These are phyloP conservation scores for Nannizzia gypsea DNA, from an alignment of 2,329 filamentous ascomycete genomes.

Conservation along the genomic window DNA sequence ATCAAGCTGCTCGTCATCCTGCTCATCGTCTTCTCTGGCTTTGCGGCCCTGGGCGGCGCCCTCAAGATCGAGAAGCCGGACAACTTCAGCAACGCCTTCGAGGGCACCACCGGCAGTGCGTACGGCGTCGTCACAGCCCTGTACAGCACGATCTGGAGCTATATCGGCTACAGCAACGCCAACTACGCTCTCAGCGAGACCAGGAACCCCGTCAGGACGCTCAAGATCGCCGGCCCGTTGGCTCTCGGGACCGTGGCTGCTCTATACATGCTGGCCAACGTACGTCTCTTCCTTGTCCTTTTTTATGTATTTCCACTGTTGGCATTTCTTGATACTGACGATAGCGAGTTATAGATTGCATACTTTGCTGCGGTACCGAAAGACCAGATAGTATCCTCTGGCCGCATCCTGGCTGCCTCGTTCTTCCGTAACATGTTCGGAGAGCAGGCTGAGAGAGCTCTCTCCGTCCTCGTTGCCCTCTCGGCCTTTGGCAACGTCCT, in stretches of 20 bases:
- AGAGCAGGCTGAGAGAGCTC: slow-evolving; percentile 43
- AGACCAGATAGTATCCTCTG: slow-evolving; percentile 39
- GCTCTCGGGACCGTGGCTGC: slow-evolving; percentile 48
- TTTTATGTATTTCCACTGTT: not conserved
- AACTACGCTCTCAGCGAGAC: slow-evolving; percentile 46
- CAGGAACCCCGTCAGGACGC: slow-evolving; percentile 51
- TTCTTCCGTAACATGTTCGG: slow-evolving; percentile 46
- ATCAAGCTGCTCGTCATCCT: slow-evolving; percentile 56
- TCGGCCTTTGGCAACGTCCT: slow-evolving; percentile 58
- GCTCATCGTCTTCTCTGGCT: slow-evolving; percentile 53
- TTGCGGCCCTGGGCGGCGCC: slow-evolving; percentile 48
- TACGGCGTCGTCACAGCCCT: slow-evolving; percentile 59
- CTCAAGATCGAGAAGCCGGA: slow-evolving; percentile 47
- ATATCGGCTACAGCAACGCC: slow-evolving; percentile 42
- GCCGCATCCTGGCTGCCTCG: slow-evolving; percentile 39
- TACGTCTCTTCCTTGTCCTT: slow-evolving; percentile 48
- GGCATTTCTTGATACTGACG: too few relatives aligned
- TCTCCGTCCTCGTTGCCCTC: slow-evolving; percentile 55
- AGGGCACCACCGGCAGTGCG: slow-evolving; percentile 52
- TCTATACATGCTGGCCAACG: slow-evolving; percentile 56
- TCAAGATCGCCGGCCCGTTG: slow-evolving; percentile 53
- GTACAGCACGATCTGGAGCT: slow-evolving; percentile 62
- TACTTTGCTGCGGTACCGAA: slow-evolving; percentile 43
- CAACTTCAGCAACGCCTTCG: slow-evolving; percentile 53
- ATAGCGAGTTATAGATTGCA: slow-evolving; percentile 25